Percentiles rank a stretch among this genome's conserved stretches.
These are phyloP conservation scores for Thelonectria olida DNA, from an alignment of 2,329 filamentous ascomycete species.

Conservation along the genomic window DNA sequence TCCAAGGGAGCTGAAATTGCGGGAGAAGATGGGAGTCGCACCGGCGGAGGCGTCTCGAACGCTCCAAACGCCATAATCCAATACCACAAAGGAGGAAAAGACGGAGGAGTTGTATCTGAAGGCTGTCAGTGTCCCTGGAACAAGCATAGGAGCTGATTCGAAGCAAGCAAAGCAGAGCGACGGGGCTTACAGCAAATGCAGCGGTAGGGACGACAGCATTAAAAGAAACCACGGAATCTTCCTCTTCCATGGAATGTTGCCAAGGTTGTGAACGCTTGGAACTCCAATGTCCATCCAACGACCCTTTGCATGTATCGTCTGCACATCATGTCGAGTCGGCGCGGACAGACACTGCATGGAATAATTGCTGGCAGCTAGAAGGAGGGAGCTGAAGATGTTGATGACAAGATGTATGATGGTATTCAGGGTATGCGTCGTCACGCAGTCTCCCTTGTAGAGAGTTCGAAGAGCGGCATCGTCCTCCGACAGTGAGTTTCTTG, in stretches of 20 bases:
- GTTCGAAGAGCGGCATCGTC: no score
- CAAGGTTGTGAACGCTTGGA: neutral
- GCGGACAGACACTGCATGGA: slow-evolving; percentile 3
- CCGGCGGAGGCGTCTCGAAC: no score
- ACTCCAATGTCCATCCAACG: neutral
- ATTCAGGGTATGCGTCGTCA: no score
- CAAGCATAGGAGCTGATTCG: no score
- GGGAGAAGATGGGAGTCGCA: no score
- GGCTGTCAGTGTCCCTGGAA: neutral
- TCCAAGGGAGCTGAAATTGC: no score
- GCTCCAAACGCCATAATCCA: no score
- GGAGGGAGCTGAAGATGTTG: neutral
- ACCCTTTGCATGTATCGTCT: neutral
- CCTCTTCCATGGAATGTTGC: neutral
- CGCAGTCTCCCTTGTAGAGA: no score
- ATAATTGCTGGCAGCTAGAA: neutral
- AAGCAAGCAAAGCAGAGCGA: neutral
- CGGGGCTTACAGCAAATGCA: neutral
- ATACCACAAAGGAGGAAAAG: no score
- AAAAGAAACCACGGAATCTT: neutral
- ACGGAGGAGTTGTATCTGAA: no score
- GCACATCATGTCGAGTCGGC: neutral
- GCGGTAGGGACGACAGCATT: neutral
- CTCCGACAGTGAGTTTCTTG: no score
- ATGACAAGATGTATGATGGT: neutral